Percentiles rank a stretch among this genome's conserved stretches.
Evolutionary conservation across 2,329 filamentous ascomycete species (phyloP).

Genomic region (Gremmenia infestans): DNA sequence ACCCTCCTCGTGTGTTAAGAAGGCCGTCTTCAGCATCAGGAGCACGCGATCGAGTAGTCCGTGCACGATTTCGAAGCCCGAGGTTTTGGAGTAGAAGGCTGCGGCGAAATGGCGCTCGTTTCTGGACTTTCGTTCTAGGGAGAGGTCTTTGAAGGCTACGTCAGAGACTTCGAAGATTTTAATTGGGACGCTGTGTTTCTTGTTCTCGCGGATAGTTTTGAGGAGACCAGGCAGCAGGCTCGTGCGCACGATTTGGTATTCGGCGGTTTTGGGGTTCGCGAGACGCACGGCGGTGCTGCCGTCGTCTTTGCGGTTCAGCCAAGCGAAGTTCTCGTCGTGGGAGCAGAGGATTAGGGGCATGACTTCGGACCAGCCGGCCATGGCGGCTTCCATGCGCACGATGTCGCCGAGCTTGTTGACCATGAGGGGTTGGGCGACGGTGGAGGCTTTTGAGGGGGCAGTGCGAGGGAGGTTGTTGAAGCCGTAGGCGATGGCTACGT

Average conservation of each 20-base stretch:
- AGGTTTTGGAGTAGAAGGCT: constrained; percentile 89
- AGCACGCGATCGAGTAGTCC: constrained; percentile 88
- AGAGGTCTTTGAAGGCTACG: constrained; percentile 83
- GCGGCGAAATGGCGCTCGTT: constrained; percentile 97
- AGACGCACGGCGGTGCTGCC: constrained; percentile 77
- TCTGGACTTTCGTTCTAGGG: constrained; percentile 75
- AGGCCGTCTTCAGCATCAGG: constrained; percentile 82
- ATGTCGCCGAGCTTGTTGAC: constrained; percentile 97
- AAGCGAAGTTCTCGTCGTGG: constrained; percentile 96
- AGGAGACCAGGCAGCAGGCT: constrained; percentile 80
- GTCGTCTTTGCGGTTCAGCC: constrained; percentile 87
- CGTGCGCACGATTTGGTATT: constrained; percentile 91
- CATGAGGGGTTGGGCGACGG: constrained; percentile 77
- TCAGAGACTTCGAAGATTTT: constrained; percentile 91
- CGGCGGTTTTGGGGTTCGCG: constrained; percentile 86
- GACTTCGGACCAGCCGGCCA: constrained; percentile 94
- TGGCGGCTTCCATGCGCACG: constrained; percentile 79
- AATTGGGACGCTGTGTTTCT: constrained; percentile 80
- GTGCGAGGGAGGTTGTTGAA: constrained; percentile 92
- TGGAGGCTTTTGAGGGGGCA: constrained; percentile 80
- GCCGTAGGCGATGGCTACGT: constrained; percentile 92
- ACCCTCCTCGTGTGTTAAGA: constrained; percentile 71
- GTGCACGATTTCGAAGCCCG: constrained; percentile 93
- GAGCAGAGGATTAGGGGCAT: constrained; percentile 95
- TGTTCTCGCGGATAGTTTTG: constrained; percentile 93